Percentiles rank a stretch among this genome's conserved stretches.
These are phyloP conservation scores for Neurospora crassa DNA, from an alignment of 2,329 filamentous ascomycete species.

Conservation along the genomic window DNA sequence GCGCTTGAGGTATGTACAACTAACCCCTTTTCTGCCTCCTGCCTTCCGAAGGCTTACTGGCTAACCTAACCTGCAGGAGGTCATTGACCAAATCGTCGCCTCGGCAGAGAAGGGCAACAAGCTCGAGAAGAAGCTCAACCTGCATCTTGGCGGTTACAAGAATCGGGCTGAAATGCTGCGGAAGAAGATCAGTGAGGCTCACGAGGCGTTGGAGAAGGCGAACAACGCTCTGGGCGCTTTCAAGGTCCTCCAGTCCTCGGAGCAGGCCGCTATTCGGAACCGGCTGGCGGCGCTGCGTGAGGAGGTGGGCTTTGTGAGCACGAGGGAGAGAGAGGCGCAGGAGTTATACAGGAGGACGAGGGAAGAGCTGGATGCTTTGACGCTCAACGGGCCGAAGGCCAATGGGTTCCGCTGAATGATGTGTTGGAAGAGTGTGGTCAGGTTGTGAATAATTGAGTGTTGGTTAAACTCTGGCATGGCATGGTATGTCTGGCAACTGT, in stretches of 20 bases:
- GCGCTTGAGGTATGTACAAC: slow-evolving; percentile 59
- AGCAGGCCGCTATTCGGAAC: slow-evolving; percentile 64
- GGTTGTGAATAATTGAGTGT: neutral
- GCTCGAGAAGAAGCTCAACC: slow-evolving; percentile 82
- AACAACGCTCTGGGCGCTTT: slow-evolving; percentile 64
- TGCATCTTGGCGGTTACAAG: slow-evolving; percentile 85
- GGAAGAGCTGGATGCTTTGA: slow-evolving; percentile 65
- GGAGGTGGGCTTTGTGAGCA: slow-evolving; percentile 74
- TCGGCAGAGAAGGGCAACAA: slow-evolving; percentile 76
- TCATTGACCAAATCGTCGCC: slow-evolving; percentile 63
- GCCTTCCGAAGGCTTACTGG: slow-evolving; percentile 6
- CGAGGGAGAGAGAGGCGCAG: slow-evolving; percentile 82
- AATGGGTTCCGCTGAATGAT: slow-evolving; percentile 28
- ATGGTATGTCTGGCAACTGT: neutral
- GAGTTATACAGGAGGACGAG: slow-evolving; percentile 68
- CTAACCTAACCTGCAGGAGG: slow-evolving; percentile 33
- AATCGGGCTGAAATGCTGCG: slow-evolving; percentile 72
- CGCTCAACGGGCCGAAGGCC: slow-evolving; percentile 22
- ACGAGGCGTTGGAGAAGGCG: slow-evolving; percentile 64
- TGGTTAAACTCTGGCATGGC: neutral
- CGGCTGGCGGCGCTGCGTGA: slow-evolving; percentile 67
- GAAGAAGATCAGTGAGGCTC: slow-evolving; percentile 69
- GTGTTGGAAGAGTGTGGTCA: neutral
- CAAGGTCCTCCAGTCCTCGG: slow-evolving; percentile 64
- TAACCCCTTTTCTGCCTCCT: too few species aligned